A percentile compares a stretch with the other conserved stretches of the same genome.
Conservation (phyloP, 2,329 filamentous ascomycete species). For the Aspergillus carbonarius region DNA sequence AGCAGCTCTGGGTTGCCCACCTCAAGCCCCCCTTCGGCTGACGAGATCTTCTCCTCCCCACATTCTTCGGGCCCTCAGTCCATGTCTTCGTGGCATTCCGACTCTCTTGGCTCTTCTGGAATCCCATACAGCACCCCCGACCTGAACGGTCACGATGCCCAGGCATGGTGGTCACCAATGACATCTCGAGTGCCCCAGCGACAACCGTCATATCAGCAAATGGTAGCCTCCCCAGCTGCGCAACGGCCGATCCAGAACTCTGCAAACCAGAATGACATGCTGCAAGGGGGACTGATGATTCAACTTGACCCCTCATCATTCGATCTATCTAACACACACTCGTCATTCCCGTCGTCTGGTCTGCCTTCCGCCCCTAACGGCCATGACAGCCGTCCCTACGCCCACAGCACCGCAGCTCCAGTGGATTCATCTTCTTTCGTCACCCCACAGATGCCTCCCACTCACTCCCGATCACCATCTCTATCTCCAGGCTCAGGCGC, state of each 20-base stretch:
- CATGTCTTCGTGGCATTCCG: slow-evolving; percentile 43
- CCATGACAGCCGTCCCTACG: slow-evolving; percentile 19
- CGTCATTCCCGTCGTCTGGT: slow-evolving; percentile 28
- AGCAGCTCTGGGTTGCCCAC: slow-evolving; percentile 30
- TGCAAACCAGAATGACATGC: slow-evolving; percentile 32
- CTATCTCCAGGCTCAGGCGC: slow-evolving; percentile 36
- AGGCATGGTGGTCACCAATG: slow-evolving; percentile 44
- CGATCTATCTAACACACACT: slow-evolving; percentile 31
- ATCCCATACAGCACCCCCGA: slow-evolving; percentile 41
- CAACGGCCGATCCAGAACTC: slow-evolving; percentile 32
- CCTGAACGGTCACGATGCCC: slow-evolving; percentile 36
- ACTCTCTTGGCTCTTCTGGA: slow-evolving; percentile 36
- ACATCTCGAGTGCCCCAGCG: slow-evolving; percentile 35
- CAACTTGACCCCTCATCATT: slow-evolving; percentile 38
- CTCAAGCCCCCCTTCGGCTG: slow-evolving; percentile 37
- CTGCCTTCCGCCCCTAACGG: slow-evolving; percentile 20
- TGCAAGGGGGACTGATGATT: slow-evolving; percentile 43
- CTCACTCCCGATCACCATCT: slow-evolving; percentile 37
- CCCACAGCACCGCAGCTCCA: slow-evolving; percentile 18
- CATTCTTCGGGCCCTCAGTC: slow-evolving; percentile 41
- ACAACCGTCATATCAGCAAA: slow-evolving; percentile 36
- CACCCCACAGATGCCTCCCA: slow-evolving; percentile 26
- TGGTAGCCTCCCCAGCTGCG: slow-evolving; percentile 35
- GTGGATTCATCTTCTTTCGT: slow-evolving; percentile 30
- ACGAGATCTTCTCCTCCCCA: slow-evolving; percentile 41